Conservation (phyloP, 139 green algal species). For the Chlorella sorokiniana region DNA sequence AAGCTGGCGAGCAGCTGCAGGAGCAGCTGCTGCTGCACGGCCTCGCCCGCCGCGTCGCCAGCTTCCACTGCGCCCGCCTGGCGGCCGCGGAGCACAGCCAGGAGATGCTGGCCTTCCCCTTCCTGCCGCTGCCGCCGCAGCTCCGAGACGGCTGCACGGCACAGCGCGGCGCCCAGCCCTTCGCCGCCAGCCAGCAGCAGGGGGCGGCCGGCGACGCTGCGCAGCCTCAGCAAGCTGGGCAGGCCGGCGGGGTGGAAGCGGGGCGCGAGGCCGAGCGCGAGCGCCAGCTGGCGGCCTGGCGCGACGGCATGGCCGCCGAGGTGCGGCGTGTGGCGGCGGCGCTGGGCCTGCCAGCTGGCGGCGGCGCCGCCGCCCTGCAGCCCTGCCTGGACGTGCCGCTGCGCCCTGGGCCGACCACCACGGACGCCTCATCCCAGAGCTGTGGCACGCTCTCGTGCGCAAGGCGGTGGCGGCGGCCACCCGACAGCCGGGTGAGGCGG, state of each 20-base stretch:
- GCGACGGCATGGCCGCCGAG: background rate
- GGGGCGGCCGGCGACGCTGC: too few relatives aligned
- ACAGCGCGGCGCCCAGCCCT: background rate
- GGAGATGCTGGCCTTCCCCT: slow-evolving; percentile 27
- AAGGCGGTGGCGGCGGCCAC: slow-evolving; percentile 4
- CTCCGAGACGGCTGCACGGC: background rate
- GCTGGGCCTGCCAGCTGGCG: slow-evolving; percentile 1
- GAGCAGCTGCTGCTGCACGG: slow-evolving; percentile 22
- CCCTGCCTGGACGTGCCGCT: slow-evolving; percentile 35
- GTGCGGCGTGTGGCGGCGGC: background rate
- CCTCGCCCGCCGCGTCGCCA: background rate
- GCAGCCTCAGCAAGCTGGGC: background rate
- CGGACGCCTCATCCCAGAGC: slow-evolving; percentile 11
- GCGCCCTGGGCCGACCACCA: slow-evolving; percentile 38
- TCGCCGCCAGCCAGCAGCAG: background rate
- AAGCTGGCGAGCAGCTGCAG: background rate
- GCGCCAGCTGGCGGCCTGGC: background rate
- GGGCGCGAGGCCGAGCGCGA: background rate
- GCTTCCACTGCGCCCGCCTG: background rate
- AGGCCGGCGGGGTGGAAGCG: too few relatives aligned
- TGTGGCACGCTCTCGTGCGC: slow-evolving; percentile 22
- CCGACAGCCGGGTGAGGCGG: slow-evolving; percentile 28
- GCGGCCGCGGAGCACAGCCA: slow-evolving; percentile 10
- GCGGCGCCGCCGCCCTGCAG: slow-evolving; percentile 30
- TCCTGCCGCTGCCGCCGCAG: background rate